A percentile compares a stretch with the other conserved stretches of the same genome.
Conservation (phyloP, 2,329 filamentous ascomycete genomes). For the Cadophora sp. region DNA sequence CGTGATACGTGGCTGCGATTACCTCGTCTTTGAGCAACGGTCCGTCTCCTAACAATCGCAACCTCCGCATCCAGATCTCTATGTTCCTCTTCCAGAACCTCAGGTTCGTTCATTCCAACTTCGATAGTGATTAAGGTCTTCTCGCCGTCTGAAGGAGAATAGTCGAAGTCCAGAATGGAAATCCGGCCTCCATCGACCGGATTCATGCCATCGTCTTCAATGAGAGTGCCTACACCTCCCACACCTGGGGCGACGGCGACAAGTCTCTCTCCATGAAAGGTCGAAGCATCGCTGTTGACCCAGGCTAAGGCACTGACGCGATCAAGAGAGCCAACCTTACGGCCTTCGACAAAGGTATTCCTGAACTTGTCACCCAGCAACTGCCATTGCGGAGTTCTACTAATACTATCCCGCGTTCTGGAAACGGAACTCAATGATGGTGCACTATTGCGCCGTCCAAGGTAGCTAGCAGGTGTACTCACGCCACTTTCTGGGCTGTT, state of each 20-base stretch:
- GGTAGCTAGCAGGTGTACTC: conserved; percentile 37
- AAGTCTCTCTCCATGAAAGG: conserved; percentile 61
- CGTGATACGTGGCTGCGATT: conserved; percentile 56
- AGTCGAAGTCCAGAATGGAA: conserved; percentile 76
- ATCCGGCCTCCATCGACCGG: conserved; percentile 82
- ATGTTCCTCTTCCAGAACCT: conserved; percentile 74
- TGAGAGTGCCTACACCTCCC: conserved; percentile 59
- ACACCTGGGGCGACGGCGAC: conserved; percentile 78
- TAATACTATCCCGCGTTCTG: conserved; percentile 33
- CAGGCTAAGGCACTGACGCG: conserved; percentile 75
- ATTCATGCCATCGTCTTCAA: conserved; percentile 73
- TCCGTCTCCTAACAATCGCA: conserved; percentile 77
- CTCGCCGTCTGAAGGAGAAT: conserved; percentile 61
- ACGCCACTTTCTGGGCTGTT: conserved; percentile 44
- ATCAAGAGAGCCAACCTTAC: conserved; percentile 67
- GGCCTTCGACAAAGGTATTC: conserved; percentile 74
- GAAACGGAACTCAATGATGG: conserved; percentile 40
- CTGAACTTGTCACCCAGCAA: conserved; percentile 70
- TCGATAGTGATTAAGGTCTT: conserved; percentile 71
- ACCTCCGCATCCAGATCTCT: conserved; percentile 80
- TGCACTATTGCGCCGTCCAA: conserved; percentile 42
- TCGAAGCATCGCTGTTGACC: conserved; percentile 64
- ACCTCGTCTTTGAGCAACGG: conserved; percentile 67
- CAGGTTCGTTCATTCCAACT: conserved; percentile 73
- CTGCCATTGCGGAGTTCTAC: conserved; percentile 69